phyloP scores from a whole-genome alignment of 371 early-diverging fungal genomes.

The Lichtheimia ornata region DNA sequence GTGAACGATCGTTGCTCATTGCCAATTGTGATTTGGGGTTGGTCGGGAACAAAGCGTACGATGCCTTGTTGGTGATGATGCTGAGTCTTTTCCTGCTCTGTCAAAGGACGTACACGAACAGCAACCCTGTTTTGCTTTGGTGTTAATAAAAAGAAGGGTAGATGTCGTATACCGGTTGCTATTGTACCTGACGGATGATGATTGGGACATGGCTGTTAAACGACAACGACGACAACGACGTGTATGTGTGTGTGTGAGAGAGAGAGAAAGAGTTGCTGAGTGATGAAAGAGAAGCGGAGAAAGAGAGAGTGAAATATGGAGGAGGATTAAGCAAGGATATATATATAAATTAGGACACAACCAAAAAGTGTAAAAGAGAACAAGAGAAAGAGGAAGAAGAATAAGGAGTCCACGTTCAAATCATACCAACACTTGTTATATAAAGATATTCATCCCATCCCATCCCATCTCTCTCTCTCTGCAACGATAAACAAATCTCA shows the following conservation, averaged over 20 bases:
- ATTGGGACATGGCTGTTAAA: slow-evolving; percentile 7
- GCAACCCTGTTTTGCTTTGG: slow-evolving; percentile 20
- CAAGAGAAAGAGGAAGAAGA: slow-evolving; percentile 9
- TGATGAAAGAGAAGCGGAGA: slow-evolving; percentile 15
- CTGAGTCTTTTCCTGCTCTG: slow-evolving; percentile 61
- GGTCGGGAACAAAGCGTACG: slow-evolving; percentile 61
- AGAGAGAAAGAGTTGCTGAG: too few relatives aligned
- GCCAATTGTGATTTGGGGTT: slow-evolving; percentile 64
- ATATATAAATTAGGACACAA: slow-evolving; percentile 4
- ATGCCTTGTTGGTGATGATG: slow-evolving; percentile 61
- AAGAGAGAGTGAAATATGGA: slow-evolving; percentile 15
- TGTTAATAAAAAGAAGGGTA: neutral
- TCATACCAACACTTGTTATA: neutral
- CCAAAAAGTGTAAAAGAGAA: slow-evolving; percentile 8
- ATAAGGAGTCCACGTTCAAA: slow-evolving; percentile 5
- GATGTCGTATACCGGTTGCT: neutral
- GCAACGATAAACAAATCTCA: slow-evolving; percentile 6
- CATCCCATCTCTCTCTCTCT: too few relatives aligned
- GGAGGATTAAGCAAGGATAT: neutral
- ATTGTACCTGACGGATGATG: slow-evolving; percentile 24
- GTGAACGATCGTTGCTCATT: slow-evolving; percentile 73
- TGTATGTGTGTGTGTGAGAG: neutral
- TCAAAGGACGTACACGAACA: slow-evolving; percentile 44
- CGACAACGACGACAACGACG: neutral
- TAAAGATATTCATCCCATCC: neutral